phyloP scores from a whole-genome alignment of 305 asterid species.

The Striga hermonthica region DNA sequence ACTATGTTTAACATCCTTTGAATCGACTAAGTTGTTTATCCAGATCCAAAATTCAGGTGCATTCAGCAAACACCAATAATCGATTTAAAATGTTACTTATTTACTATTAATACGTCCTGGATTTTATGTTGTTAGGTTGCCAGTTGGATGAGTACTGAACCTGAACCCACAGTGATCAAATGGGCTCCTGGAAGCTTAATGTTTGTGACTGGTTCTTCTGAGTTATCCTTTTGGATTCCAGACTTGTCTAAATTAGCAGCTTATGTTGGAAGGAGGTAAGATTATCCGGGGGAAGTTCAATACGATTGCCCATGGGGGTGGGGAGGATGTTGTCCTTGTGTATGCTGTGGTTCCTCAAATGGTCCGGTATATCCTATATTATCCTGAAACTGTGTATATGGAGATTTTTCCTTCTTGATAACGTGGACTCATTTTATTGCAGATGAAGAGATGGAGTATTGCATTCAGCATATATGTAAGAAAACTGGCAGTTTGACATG shows the following conservation, averaged over 20 bases:
- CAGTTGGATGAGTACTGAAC: conserved; percentile 92
- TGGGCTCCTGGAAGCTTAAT: conserved; percentile 98
- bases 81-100: conserved; percentile 1
- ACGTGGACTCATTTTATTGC: too few species aligned
- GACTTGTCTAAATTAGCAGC: conserved; percentile 90
- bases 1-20: conserved; percentile 4
- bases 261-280: conserved; percentile 81
- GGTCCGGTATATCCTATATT: too few species aligned
- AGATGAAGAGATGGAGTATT: too few species aligned
- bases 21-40: not conserved
- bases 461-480: too few species aligned
- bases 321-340: not conserved
- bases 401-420: too few species aligned
- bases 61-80: not conserved
- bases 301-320: not conserved
- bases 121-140: conserved; percentile 57
- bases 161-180: conserved; percentile 83
- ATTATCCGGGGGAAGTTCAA: not conserved
- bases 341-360: too few species aligned
- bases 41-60: not conserved
- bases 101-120: conserved; percentile 12
- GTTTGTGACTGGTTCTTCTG: conserved; percentile 96
- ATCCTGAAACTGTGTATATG: too few species aligned
- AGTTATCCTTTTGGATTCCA: conserved; percentile 91
- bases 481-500: too few species aligned